Percentiles rank a stretch among this genome's conserved stretches.
These are phyloP conservation scores for Plasmodium fragile DNA, from an alignment of 169 alveolate genomes.

Conservation along the genomic window DNA sequence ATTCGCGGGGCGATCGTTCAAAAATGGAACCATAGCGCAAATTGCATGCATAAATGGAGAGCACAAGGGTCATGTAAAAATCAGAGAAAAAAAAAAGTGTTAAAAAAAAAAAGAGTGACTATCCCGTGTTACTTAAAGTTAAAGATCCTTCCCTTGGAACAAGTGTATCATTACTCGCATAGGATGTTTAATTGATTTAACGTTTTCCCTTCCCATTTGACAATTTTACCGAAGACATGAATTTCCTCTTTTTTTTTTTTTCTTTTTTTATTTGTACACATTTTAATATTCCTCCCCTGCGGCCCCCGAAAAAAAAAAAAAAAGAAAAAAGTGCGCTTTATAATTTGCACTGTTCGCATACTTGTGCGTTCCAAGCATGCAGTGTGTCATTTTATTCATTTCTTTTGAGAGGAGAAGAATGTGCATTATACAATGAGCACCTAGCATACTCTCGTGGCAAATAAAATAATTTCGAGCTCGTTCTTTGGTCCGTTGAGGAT, in stretches of 20 bases:
- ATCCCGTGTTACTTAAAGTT: neutral
- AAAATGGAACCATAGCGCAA: neutral
- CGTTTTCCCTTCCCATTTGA: neutral
- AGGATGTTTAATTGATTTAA: neutral
- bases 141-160: neutral
- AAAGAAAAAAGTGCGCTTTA: neutral
- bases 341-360: neutral
- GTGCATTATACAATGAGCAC: neutral
- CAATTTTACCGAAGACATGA: constrained; percentile 16
- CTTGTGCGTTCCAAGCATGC: neutral
- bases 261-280: neutral
- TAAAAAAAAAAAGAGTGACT: neutral
- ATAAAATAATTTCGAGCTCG: neutral
- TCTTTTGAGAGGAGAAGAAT: neutral
- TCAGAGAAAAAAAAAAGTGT: neutral
- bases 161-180: neutral
- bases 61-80: neutral
- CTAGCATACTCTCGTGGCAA: neutral
- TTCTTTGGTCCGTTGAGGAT: neutral
- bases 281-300: neutral
- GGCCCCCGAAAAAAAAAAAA: neutral
- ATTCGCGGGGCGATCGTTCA: neutral
- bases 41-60: neutral
- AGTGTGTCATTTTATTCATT: neutral
- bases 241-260: neutral